Evolutionary conservation across 2,329 filamentous ascomycete species (phyloP).

Genomic region (Fusarium sp.): DNA sequence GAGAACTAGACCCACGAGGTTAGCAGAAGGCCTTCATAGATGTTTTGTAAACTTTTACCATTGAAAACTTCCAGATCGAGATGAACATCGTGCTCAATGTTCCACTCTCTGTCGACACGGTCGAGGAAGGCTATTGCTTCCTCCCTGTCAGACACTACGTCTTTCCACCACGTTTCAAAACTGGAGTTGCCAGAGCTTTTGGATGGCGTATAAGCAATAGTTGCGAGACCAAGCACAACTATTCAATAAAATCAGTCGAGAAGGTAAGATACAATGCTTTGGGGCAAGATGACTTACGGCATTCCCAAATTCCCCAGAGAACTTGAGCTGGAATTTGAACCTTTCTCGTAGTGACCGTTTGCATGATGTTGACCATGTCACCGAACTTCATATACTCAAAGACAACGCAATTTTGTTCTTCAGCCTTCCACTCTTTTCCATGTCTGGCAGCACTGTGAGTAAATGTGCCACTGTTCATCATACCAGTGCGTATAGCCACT

Average conservation of each 20-base stretch:
- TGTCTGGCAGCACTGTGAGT: background rate
- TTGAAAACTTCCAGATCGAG: conserved; percentile 44
- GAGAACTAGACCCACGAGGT: conserved; percentile 33
- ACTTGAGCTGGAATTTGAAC: conserved; percentile 25
- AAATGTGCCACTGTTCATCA: background rate
- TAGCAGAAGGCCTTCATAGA: background rate
- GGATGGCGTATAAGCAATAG: conserved; percentile 39
- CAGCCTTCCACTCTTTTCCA: background rate
- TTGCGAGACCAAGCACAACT: conserved; percentile 42
- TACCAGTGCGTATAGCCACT: conserved; percentile 1
- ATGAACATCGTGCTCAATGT: conserved; percentile 41
- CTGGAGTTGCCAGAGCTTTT: background rate
- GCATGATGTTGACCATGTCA: conserved; percentile 32
- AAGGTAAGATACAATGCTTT: background rate
- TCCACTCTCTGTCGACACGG: background rate
- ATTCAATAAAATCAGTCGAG: background rate
- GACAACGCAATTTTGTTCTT: conserved; percentile 22
- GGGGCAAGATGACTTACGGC: conserved; percentile 31
- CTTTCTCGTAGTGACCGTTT: background rate
- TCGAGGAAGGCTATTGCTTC: conserved; percentile 1
- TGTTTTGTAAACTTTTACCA: conserved; percentile 27
- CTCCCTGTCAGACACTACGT: background rate
- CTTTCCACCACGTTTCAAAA: conserved; percentile 27
- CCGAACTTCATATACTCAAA: conserved; percentile 41
- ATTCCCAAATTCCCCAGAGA: conserved; percentile 45